Conservation (phyloP, 306 rosid species). For the Benincasa hispida region DNA sequence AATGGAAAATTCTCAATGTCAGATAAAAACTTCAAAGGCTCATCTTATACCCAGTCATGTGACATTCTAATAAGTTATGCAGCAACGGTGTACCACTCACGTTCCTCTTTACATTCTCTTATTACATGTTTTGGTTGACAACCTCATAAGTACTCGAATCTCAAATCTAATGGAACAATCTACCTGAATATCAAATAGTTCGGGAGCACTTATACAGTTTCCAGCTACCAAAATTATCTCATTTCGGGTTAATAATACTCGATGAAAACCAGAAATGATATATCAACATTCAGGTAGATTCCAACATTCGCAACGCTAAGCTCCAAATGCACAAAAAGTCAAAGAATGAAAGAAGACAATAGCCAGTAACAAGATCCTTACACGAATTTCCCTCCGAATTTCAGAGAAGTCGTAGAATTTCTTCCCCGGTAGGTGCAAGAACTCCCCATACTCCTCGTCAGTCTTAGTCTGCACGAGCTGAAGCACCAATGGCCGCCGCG, state of each 20-base stretch:
- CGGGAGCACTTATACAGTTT: not conserved
- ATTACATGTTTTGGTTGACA: not conserved
- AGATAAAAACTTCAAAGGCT: not conserved
- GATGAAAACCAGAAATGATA: not conserved
- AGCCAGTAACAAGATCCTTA: constrained; percentile 7
- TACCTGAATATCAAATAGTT: not conserved
- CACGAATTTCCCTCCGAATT: constrained; percentile 94
- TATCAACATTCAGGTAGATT: no score
- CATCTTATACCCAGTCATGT: not conserved
- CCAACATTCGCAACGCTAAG: not conserved
- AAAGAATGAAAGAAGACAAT: not conserved
- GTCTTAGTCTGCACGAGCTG: constrained; percentile 79
- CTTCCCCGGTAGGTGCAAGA: constrained; percentile 73
- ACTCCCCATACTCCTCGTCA: constrained; percentile 89
- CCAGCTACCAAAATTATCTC: not conserved
- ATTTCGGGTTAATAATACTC: not conserved
- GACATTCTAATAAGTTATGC: not conserved
- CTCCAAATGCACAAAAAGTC: not conserved
- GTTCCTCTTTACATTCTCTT: not conserved
- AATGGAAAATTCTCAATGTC: not conserved
- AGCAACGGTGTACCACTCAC: not conserved
- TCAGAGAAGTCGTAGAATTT: constrained; percentile 68
- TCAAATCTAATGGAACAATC: not conserved
- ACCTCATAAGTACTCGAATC: not conserved
- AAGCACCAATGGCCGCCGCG: constrained; percentile 84